Evolutionary conservation across 768 basidiomycete genomes (phyloP).

Genomic region (Leccinellum rugosiceps): DNA sequence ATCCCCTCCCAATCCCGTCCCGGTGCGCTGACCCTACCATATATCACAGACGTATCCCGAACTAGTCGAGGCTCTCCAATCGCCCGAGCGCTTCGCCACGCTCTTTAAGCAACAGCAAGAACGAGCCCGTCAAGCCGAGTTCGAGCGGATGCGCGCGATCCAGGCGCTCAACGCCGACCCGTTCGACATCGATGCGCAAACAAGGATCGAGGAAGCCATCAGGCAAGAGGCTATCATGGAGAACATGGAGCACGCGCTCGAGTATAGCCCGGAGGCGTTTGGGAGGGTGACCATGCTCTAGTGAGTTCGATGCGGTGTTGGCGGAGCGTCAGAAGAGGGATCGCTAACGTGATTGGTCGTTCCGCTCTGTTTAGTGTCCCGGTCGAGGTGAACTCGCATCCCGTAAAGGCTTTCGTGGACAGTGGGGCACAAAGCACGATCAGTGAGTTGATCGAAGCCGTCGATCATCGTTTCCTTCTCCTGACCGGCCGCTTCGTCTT

Average conservation of each 20-base stretch:
- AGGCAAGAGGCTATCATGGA: constrained; percentile 85
- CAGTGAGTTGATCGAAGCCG: constrained; percentile 50
- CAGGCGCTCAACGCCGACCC: constrained; percentile 80
- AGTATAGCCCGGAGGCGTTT: constrained; percentile 91
- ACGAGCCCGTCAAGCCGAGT: constrained; percentile 51
- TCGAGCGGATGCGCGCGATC: constrained; percentile 59
- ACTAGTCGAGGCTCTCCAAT: constrained; percentile 58
- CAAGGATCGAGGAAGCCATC: constrained; percentile 91
- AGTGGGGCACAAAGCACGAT: constrained; percentile 97
- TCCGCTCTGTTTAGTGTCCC: constrained; percentile 56
- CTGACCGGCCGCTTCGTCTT: neutral
- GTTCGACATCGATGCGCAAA: constrained; percentile 89
- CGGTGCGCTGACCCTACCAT: neutral
- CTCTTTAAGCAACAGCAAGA: constrained; percentile 62
- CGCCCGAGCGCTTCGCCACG: constrained; percentile 74
- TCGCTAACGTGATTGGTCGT: constrained; percentile 10
- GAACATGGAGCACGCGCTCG: constrained; percentile 91
- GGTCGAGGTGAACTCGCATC: constrained; percentile 87
- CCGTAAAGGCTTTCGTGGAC: constrained; percentile 96
- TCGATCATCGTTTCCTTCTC: neutral
- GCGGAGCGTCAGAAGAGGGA: neutral
- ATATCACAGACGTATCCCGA: constrained; percentile 71
- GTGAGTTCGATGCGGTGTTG: constrained; percentile 46
- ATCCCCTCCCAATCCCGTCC: neutral
- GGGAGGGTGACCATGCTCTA: constrained; percentile 97